Evolutionary conservation across 306 rosid genomes (phyloP).

Genomic region (Mucuna pruriens): DNA sequence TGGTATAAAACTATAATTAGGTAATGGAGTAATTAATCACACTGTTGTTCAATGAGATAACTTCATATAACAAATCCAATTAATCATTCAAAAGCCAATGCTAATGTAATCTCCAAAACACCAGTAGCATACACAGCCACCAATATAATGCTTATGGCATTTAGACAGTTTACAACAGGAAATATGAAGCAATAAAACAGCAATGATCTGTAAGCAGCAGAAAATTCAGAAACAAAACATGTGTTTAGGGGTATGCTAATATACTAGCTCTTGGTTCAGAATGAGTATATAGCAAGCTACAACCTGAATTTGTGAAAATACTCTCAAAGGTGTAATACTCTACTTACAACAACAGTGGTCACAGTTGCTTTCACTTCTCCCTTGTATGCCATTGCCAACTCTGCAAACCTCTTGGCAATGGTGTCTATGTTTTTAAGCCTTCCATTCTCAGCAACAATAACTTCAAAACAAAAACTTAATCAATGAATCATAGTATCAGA

Average conservation of each 20-base stretch:
- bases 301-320: background rate
- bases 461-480: constrained; percentile 44
- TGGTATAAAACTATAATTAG: constrained; percentile 41
- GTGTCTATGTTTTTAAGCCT: constrained; percentile 73
- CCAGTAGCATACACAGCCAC: background rate
- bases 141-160: background rate
- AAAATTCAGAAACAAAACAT: background rate
- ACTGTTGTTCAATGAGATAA: background rate
- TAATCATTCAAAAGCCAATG: constrained; percentile 22
- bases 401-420: constrained; percentile 73
- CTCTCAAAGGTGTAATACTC: background rate
- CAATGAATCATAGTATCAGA: constrained; percentile 13
- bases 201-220: background rate
- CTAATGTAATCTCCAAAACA: constrained; percentile 2
- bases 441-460: constrained; percentile 71
- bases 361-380: constrained; percentile 90
- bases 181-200: background rate
- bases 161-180: background rate
- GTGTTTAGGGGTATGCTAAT: background rate
- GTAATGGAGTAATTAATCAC: background rate
- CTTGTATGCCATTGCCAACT: constrained; percentile 89
- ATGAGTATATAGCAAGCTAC: background rate
- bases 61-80: constrained; percentile 9
- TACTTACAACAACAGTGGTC: constrained; percentile 85
- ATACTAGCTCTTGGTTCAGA: background rate